These are phyloP conservation scores for Noccaea bulbosa DNA, from an alignment of 345 rosid species.

Conservation along the genomic window DNA sequence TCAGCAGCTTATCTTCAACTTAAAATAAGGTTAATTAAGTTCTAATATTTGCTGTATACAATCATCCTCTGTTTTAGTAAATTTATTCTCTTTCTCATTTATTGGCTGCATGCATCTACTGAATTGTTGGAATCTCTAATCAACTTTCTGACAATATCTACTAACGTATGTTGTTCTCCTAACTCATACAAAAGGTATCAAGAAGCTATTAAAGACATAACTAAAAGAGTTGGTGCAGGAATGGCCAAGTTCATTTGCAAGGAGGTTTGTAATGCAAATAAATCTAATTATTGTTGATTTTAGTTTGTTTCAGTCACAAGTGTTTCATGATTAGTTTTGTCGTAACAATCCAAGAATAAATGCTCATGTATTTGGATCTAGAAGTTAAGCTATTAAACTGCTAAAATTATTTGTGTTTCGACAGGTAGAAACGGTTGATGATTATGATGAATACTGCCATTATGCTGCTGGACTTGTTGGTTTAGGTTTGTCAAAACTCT, in stretches of 20 bases:
- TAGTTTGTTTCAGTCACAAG: background rate
- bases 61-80: background rate
- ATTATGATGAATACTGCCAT: conserved; percentile 94
- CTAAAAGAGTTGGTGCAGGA: conserved; percentile 86
- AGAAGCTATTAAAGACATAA: conserved; percentile 74
- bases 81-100: background rate
- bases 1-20: conserved; percentile 79
- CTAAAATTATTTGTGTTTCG: background rate
- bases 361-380: too few relatives aligned
- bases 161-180: background rate
- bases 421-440: conserved; percentile 86
- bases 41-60: conserved; percentile 16
- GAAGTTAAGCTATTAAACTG: background rate
- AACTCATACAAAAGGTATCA: conserved; percentile 56
- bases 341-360: background rate
- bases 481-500: conserved; percentile 84
- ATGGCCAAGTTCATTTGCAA: conserved; percentile 88
- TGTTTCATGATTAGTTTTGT: too few relatives aligned
- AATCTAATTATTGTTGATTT: background rate
- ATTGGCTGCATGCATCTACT: background rate
- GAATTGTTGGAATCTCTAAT: background rate
- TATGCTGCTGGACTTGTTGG: conserved; percentile 96
- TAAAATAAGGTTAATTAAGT: conserved; percentile 53
- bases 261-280: conserved; percentile 60
- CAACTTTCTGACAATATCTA: background rate